These are phyloP conservation scores for Neopestalotiopsis clavispora DNA, from an alignment of 2,329 filamentous ascomycete genomes.

Conservation along the genomic window DNA sequence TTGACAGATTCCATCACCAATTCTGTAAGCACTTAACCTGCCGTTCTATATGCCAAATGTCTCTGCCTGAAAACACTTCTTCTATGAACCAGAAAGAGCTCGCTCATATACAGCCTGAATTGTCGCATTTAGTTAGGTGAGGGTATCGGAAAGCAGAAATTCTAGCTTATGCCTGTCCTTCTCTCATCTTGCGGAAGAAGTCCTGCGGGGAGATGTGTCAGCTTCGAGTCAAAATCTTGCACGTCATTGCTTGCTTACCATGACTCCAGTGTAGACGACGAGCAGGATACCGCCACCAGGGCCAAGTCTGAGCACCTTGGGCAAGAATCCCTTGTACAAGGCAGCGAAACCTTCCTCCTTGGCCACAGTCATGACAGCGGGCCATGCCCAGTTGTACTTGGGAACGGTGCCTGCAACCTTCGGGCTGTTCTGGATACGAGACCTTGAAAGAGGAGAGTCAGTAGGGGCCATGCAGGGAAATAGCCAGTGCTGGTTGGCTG, in stretches of 20 bases:
- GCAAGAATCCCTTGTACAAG: constrained; percentile 96
- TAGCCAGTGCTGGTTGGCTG: background rate
- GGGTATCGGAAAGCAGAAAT: constrained; percentile 9
- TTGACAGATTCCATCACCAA: background rate
- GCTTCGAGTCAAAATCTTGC: background rate
- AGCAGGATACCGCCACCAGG: constrained; percentile 66
- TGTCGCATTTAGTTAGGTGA: constrained; percentile 7
- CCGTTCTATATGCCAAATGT: background rate
- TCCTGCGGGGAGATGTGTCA: constrained; percentile 19
- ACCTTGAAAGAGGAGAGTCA: constrained; percentile 38
- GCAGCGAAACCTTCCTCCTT: constrained; percentile 92
- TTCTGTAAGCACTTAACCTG: background rate
- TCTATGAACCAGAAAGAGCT: constrained; percentile 1
- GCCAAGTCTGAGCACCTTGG: constrained; percentile 81
- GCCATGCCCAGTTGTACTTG: constrained; percentile 99
- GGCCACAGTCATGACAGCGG: constrained; percentile 82
- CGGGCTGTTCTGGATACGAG: constrained; percentile 91
- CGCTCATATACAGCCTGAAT: background rate
- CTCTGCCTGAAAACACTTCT: background rate
- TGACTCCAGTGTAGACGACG: constrained; percentile 85
- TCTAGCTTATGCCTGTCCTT: constrained; percentile 17
- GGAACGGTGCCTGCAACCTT: constrained; percentile 80
- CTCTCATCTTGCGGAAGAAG: constrained; percentile 30
- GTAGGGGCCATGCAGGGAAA: background rate
- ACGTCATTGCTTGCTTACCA: constrained; percentile 42